Evolutionary conservation across 257 asterid genomes (phyloP).

Genomic region (Solanum okadae): DNA sequence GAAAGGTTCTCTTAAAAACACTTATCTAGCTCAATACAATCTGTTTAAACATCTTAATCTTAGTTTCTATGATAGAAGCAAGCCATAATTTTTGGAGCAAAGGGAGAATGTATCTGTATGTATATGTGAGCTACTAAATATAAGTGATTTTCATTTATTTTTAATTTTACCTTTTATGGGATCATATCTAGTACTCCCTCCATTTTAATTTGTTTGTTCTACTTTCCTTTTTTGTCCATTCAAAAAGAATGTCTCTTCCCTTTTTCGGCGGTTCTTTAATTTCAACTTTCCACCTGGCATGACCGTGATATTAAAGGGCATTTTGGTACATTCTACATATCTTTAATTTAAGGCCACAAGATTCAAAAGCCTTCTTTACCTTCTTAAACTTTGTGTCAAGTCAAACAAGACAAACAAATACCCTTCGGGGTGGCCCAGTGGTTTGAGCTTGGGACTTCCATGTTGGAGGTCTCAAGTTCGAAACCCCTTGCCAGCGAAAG

Average conservation of each 20-base stretch:
- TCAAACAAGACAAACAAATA: not conserved
- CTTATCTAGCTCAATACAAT: not conserved
- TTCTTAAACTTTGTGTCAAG: not conserved
- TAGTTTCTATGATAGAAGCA: not conserved
- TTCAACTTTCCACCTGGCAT: not conserved
- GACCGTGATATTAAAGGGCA: not conserved
- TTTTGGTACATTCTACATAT: not conserved
- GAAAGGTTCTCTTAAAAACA: not conserved
- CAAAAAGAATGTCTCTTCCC: not conserved
- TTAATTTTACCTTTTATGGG: not conserved
- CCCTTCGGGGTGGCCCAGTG: too few relatives aligned
- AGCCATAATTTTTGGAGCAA: not conserved
- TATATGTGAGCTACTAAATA: not conserved
- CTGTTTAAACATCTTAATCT: not conserved
- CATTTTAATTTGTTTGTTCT: not conserved
- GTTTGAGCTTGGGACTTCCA: too few relatives aligned
- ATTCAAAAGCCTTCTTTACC: not conserved
- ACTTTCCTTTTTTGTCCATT: not conserved
- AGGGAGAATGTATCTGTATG: not conserved
- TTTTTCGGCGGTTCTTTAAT: not conserved
- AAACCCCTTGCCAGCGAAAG: too few relatives aligned
- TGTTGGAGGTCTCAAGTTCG: too few relatives aligned
- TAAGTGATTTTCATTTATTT: not conserved
- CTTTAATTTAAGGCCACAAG: not conserved
- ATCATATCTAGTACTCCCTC: not conserved